These are phyloP conservation scores for Cytospora mali DNA, from an alignment of 2,329 filamentous ascomycete genomes.

Conservation along the genomic window DNA sequence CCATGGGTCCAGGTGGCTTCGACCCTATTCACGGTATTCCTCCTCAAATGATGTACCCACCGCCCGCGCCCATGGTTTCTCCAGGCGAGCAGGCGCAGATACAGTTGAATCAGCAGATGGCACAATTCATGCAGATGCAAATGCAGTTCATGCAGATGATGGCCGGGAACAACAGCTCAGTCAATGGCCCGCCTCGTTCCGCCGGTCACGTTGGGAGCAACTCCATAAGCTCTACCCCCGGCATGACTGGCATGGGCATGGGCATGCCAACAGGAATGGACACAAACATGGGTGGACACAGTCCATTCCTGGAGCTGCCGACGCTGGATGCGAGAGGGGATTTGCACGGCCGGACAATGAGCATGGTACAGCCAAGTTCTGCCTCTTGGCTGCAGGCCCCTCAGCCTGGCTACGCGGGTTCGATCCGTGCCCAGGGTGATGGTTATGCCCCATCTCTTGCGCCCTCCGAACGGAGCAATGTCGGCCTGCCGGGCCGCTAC, in stretches of 20 bases:
- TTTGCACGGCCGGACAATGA: slow-evolving; percentile 69
- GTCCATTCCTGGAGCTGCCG: slow-evolving; percentile 48
- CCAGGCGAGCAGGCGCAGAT: slow-evolving; percentile 74
- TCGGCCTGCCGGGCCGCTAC: slow-evolving; percentile 88
- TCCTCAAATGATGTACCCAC: slow-evolving; percentile 52
- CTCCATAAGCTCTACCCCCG: slow-evolving; percentile 48
- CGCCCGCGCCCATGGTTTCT: slow-evolving; percentile 45
- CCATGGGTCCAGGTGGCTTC: slow-evolving; percentile 44
- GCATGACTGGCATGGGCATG: slow-evolving; percentile 37
- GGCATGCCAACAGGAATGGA: slow-evolving; percentile 29
- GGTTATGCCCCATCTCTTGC: slow-evolving; percentile 90
- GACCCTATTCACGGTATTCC: slow-evolving; percentile 55
- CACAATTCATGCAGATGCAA: slow-evolving; percentile 89
- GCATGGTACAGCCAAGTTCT: slow-evolving; percentile 75
- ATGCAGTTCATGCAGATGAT: slow-evolving; percentile 94
- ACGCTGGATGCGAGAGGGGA: slow-evolving; percentile 49
- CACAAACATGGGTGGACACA: slow-evolving; percentile 38
- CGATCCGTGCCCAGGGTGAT: slow-evolving; percentile 51
- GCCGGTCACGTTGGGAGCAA: slow-evolving; percentile 42
- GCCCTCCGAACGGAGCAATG: slow-evolving; percentile 91
- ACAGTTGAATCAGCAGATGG: slow-evolving; percentile 82
- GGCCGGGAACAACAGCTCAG: slow-evolving; percentile 44
- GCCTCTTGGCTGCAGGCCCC: slow-evolving; percentile 58
- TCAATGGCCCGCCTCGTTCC: slow-evolving; percentile 34
- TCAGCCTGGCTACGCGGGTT: slow-evolving; percentile 50